Base-by-base conservation (phyloP, 805 yeast species). In the Wickerhamomyces rabaulensis region DNA sequence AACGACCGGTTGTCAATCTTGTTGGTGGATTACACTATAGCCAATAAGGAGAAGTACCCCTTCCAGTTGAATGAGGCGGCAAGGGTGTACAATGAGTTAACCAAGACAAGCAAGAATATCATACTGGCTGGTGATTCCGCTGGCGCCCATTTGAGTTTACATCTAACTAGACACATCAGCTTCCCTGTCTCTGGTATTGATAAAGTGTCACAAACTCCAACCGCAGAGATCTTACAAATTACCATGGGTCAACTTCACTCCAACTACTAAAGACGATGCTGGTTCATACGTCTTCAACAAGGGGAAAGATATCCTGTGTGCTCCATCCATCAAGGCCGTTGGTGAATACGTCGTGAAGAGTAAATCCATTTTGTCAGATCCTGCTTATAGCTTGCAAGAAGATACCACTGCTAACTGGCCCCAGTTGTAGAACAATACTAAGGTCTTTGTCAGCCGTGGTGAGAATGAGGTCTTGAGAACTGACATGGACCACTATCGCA, bases 111-210 rank as follows among this genome's bases (percentile, higher is more conserved):
- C 6, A 43, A 52, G 41, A 46, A 56, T 40, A 50, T 61, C 39
- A 48, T 60, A 9, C 42, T 58, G 5, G 44, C 53, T 22, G 68
- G 68, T 15, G 68, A 64, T 43, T 63, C 67, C 9, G 62, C 62
- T 16, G 68, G 68, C 19, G 68, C 61, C 2, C 58, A 60, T 41
- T 46, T 64, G 26, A 47, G 52, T 2, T 42, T 61, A 13, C 54
- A 54, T 6, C 42, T 61, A 19, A 25, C 50, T 5, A 47, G 52
- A 40, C 53, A 52, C 21, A 25, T 40, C 6, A 13, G 19, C 6
- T 17, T 27, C n/a, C 29, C 38, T 21, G 44, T 39, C 26, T 40
- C 42, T 38, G 40, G 33, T 22, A 29, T 43, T 19, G n/a, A 15
- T n/a, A n/a, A 16, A n/a, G 25, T 43, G 8, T 9, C 23, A 6